These are phyloP conservation scores for Mycena rebaudengoi DNA, from an alignment of 768 basidiomycete species.

Conservation along the genomic window DNA sequence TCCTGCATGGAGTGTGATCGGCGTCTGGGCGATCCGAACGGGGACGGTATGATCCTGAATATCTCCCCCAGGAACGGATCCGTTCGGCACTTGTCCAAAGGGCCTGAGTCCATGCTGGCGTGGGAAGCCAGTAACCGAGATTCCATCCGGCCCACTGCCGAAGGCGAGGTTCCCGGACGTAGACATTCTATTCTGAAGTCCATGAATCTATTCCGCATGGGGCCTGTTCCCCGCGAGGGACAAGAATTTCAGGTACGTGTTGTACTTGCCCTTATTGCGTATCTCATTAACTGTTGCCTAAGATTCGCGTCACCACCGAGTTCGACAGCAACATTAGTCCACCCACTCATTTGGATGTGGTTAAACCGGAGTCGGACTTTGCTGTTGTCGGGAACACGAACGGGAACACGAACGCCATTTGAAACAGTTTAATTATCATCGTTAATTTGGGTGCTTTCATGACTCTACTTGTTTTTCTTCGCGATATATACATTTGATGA, in stretches of 20 bases:
- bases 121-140: conserved; percentile 2
- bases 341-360: not conserved
- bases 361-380: conserved; percentile 6
- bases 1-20: conserved; percentile 14
- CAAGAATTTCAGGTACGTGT: conserved; percentile 10
- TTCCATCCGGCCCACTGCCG: not conserved
- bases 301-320: conserved; percentile 14
- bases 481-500: no score
- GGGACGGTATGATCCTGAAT: conserved; percentile 10
- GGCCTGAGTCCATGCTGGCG: conserved; percentile 5
- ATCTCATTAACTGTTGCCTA: not conserved
- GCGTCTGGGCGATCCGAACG: not conserved
- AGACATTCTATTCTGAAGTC: conserved; percentile 10
- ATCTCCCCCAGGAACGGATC: conserved; percentile 8
- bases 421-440: no score
- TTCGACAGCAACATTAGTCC: conserved; percentile 16
- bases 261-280: no score
- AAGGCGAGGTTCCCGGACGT: not conserved
- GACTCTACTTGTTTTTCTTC: no score
- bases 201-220: conserved; percentile 15
- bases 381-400: no score
- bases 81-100: not conserved
- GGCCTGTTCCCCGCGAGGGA: conserved; percentile 6
- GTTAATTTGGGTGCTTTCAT: no score
- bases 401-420: no score